Percentiles rank a stretch among this genome's conserved stretches.
Conservation (phyloP, 805 yeast genomes). For the Isabelozyma heimii region DNA sequence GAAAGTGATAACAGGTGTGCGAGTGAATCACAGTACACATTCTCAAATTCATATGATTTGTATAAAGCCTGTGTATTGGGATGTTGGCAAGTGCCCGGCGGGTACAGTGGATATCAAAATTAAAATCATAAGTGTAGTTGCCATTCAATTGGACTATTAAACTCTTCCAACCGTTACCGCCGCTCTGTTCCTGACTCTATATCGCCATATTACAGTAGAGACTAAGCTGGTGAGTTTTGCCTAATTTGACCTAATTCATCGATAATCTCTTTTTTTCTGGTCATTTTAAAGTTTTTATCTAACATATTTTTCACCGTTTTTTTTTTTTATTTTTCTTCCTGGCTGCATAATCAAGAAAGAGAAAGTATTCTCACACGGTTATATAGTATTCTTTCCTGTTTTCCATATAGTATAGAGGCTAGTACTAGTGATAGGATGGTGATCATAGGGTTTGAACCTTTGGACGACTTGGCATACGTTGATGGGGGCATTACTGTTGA, state of each 20-base stretch:
- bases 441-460: constrained; percentile 27
- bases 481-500: constrained; percentile 34
- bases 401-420: too few relatives aligned
- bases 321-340: too few relatives aligned
- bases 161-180: too few relatives aligned
- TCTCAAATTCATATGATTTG: too few relatives aligned
- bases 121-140: too few relatives aligned
- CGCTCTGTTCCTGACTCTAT: too few relatives aligned
- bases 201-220: background rate
- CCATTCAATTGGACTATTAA: too few relatives aligned
- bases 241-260: background rate
- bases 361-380: background rate
- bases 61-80: too few relatives aligned
- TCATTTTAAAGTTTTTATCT: background rate
- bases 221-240: background rate
- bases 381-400: background rate
- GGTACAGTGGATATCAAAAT: too few relatives aligned
- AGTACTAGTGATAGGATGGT: constrained; percentile 10
- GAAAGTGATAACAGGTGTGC: too few relatives aligned
- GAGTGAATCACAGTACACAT: too few relatives aligned
- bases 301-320: background rate
- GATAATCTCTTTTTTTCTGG: background rate
- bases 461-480: constrained; percentile 39
- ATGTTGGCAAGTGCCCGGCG: too few relatives aligned
- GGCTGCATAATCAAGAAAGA: background rate